Conservation (phyloP, 78 protist species). For the Goniomonas avonlea region DNA sequence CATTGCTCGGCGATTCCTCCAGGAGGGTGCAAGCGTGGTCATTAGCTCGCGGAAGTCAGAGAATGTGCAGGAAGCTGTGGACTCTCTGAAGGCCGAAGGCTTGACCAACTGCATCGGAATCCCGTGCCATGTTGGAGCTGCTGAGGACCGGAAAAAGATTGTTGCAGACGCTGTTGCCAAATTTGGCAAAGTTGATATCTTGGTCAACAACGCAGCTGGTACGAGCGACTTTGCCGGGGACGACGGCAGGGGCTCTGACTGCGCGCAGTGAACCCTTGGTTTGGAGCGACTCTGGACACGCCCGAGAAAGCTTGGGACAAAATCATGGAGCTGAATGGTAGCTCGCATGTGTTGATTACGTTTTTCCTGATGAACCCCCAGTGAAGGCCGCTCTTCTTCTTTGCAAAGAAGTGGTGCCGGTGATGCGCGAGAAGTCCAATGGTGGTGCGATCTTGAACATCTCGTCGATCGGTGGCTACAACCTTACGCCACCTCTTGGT, state of each 20-base stretch:
- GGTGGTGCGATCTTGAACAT: background rate
- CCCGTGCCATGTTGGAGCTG: background rate
- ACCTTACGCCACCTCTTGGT: background rate
- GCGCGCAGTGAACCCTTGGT: conserved; percentile 14
- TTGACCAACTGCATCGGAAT: background rate
- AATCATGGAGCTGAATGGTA: conserved; percentile 24
- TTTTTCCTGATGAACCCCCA: too few relatives aligned
- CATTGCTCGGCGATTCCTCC: conserved; percentile 19
- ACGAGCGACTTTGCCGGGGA: too few relatives aligned
- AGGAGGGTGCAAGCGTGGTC: conserved; percentile 32
- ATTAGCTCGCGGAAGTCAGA: conserved; percentile 29
- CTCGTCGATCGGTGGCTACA: background rate
- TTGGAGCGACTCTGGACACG: conserved; percentile 15
- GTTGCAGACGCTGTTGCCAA: background rate
- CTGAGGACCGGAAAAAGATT: background rate
- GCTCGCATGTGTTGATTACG: too few relatives aligned
- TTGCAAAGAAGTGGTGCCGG: background rate
- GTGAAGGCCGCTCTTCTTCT: conserved; percentile 11
- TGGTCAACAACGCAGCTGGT: conserved; percentile 43
- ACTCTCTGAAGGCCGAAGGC: background rate
- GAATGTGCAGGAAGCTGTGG: background rate
- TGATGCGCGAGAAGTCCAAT: background rate
- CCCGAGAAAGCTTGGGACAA: conserved; percentile 23
- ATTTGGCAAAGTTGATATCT: conserved; percentile 23
- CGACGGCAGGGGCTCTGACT: too few relatives aligned